phyloP scores from a whole-genome alignment of 2,329 filamentous ascomycete species.

The Penicillium sp. region DNA sequence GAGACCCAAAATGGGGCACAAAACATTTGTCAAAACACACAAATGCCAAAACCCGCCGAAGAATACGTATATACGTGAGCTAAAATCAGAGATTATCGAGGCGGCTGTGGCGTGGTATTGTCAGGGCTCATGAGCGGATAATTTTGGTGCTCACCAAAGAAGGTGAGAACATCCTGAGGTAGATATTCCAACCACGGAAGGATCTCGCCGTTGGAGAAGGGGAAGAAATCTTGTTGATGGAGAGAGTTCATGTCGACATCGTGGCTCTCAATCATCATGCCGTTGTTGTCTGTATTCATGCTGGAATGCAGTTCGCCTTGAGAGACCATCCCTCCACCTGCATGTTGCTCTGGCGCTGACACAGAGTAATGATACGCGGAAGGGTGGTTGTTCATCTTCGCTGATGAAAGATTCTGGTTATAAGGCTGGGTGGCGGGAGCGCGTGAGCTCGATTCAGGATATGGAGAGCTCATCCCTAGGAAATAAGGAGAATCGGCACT shows the following conservation, averaged over 20 bases:
- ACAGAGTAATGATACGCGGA: conserved; percentile 24
- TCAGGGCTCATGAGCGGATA: conserved; percentile 33
- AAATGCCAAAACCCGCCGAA: conserved; percentile 8
- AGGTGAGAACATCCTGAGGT: conserved; percentile 60
- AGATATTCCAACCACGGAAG: conserved; percentile 73
- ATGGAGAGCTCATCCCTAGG: conserved; percentile 49
- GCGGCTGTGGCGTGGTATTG: conserved; percentile 21
- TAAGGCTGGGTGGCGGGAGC: conserved; percentile 23
- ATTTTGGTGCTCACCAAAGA: conserved; percentile 45
- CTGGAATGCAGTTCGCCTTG: conserved; percentile 17
- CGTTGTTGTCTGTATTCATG: conserved; percentile 18
- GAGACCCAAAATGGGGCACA: background rate
- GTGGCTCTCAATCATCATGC: conserved; percentile 69
- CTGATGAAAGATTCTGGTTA: conserved; percentile 18
- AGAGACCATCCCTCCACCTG: conserved; percentile 15
- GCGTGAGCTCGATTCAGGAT: conserved; percentile 20
- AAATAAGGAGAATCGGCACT: conserved; percentile 38
- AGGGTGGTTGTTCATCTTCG: conserved; percentile 19
- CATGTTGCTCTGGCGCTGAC: conserved; percentile 17
- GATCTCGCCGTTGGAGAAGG: conserved; percentile 54
- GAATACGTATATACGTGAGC: conserved; percentile 17
- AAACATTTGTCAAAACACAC: conserved; percentile 1
- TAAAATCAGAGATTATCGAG: conserved; percentile 17
- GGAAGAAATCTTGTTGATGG: conserved; percentile 37
- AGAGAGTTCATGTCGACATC: conserved; percentile 70